Evolutionary conservation across 1,284 basidiomycete genomes (phyloP).

Genomic region (Acaromyces ingoldii): DNA sequence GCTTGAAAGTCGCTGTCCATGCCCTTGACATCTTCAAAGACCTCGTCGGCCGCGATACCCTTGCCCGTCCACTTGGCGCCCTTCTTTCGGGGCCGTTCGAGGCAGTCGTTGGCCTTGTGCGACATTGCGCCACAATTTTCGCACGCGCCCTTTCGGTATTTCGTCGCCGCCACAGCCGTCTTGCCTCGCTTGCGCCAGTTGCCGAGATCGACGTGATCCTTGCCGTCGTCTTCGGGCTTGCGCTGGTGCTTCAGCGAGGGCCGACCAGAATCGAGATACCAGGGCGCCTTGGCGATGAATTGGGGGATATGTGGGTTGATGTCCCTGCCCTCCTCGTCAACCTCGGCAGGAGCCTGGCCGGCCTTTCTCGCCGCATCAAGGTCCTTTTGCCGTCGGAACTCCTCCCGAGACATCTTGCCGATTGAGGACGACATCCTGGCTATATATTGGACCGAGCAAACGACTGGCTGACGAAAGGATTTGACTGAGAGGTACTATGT

Average conservation of each 20-base stretch:
- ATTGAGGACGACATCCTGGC: not conserved
- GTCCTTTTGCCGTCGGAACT: constrained; percentile 89
- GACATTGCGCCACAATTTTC: constrained; percentile 98
- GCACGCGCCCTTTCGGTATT: constrained; percentile 95
- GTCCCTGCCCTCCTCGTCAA: constrained; percentile 86
- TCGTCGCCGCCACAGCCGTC: constrained; percentile 82
- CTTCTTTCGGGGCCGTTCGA: constrained; percentile 91
- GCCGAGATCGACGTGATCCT: constrained; percentile 67
- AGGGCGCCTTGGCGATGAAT: constrained; percentile 74
- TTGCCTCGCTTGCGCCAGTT: constrained; percentile 92
- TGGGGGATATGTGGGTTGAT: constrained; percentile 96
- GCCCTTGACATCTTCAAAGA: constrained; percentile 68
- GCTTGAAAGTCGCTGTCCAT: constrained; percentile 70
- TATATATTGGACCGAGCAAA: too few species aligned
- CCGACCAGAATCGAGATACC: constrained; percentile 77
- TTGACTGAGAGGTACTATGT: too few species aligned
- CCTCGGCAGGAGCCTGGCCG: constrained; percentile 87
- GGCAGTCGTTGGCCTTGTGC: constrained; percentile 83
- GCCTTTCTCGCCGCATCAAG: constrained; percentile 89
- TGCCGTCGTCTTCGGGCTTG: constrained; percentile 64
- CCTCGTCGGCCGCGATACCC: constrained; percentile 85
- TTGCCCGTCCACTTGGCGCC: constrained; percentile 90
- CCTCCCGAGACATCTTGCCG: constrained; percentile 78
- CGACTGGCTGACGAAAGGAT: too few species aligned
- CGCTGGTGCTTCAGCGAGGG: constrained; percentile 86